Evolutionary conservation across 208 protist genomes (phyloP).

Genomic region (Wallacemonas sp.): DNA sequence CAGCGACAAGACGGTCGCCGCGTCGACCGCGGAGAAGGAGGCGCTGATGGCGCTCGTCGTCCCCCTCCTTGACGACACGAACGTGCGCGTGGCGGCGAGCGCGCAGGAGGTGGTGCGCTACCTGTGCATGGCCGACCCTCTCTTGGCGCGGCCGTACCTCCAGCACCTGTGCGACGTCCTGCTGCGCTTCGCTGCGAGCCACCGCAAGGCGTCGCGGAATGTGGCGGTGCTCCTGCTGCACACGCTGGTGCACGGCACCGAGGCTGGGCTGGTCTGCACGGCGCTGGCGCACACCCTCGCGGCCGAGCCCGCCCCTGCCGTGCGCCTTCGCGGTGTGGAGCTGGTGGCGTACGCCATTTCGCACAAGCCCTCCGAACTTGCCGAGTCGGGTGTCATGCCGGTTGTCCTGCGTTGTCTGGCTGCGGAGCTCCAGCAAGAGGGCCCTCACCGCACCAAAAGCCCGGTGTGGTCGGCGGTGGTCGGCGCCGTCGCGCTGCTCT

Average conservation of each 20-base stretch:
- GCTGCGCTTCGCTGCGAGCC: constrained; percentile 1
- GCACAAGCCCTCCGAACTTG: not conserved
- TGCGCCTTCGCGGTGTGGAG: not conserved
- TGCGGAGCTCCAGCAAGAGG: constrained; percentile 2
- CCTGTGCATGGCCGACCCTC: constrained; percentile 24
- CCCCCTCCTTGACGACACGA: not conserved
- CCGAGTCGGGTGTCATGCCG: not conserved
- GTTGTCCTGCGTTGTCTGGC: constrained; percentile 3
- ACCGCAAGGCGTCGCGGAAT: not conserved
- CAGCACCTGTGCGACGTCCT: constrained; percentile 13
- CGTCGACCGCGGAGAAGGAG: constrained; percentile 18
- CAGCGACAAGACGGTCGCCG: not conserved
- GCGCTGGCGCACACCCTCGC: not conserved
- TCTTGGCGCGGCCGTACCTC: constrained; percentile 6
- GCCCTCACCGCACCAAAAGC: not conserved
- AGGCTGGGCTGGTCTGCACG: not conserved
- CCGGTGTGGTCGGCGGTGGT: not conserved
- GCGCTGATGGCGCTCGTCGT: constrained; percentile 17
- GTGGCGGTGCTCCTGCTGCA: constrained; percentile 12
- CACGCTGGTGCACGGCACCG: not conserved
- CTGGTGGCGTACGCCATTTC: constrained; percentile 1
- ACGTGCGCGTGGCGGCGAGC: constrained; percentile 24
- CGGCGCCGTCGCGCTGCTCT: not conserved
- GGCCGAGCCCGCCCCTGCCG: not conserved
- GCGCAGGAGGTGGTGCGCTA: constrained; percentile 41